A percentile compares a stretch with the other conserved stretches of the same genome.
Conservation (phyloP, 345 rosid species). For the Syzygium aqueum region DNA sequence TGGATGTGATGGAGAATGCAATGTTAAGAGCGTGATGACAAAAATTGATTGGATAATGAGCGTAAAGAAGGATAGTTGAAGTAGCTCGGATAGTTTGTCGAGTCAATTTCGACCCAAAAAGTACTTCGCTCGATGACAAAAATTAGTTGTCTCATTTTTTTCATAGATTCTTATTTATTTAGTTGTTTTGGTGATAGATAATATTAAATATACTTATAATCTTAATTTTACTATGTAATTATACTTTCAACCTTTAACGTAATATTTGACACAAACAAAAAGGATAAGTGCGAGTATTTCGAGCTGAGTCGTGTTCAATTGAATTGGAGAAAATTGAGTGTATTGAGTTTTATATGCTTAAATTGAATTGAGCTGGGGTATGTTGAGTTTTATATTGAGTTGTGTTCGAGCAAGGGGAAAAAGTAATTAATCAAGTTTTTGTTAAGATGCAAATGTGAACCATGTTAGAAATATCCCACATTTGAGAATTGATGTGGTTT, state of each 20-base stretch:
- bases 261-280: neutral
- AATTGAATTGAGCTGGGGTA: rapidly evolving
- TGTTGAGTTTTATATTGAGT: neutral
- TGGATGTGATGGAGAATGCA: neutral
- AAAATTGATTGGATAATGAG: neutral
- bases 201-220: neutral
- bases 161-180: neutral
- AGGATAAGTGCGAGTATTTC: neutral
- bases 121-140: neutral
- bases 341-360: neutral
- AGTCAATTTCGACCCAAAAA: neutral
- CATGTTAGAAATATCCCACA: too few species aligned
- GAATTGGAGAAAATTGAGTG: too few species aligned
- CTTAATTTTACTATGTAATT: neutral
- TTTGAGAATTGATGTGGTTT: too few species aligned
- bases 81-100: neutral
- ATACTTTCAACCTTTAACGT: neutral
- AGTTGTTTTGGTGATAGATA: too few species aligned
- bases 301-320: too few species aligned
- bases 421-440: neutral
- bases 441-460: too few species aligned
- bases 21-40: neutral
- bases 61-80: neutral
- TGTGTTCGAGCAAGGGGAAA: neutral
- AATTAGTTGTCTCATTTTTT: neutral